These are phyloP conservation scores for Rhododendron ferrugineum DNA, from an alignment of 148 eudicot genomes.

Conservation along the genomic window DNA sequence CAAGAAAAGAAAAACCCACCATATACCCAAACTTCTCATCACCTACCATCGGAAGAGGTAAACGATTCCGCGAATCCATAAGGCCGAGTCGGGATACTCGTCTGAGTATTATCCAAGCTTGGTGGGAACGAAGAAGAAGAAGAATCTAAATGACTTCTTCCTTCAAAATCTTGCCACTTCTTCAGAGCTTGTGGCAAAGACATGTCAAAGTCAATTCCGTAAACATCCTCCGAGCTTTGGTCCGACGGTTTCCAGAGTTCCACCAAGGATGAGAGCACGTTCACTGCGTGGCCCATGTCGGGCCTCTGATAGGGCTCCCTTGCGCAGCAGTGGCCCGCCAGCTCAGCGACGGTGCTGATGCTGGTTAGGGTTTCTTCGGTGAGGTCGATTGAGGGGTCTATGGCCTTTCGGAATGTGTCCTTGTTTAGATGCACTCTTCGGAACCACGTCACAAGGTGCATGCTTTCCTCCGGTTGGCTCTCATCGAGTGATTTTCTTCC, in stretches of 20 bases:
- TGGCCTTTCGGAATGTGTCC: constrained; percentile 78
- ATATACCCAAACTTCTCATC: constrained; percentile 14
- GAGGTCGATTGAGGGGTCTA: constrained; percentile 69
- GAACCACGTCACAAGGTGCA: constrained; percentile 98
- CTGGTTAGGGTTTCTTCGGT: constrained; percentile 70
- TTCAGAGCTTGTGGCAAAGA: constrained; percentile 91
- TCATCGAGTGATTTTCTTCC: constrained; percentile 91
- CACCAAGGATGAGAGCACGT: constrained; percentile 78
- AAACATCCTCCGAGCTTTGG: constrained; percentile 53
- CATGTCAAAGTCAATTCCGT: constrained; percentile 87
- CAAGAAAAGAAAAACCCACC: not conserved
- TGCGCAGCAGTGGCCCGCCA: constrained; percentile 93
- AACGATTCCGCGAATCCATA: constrained; percentile 90
- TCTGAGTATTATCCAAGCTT: constrained; percentile 70
- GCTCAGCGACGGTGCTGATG: constrained; percentile 81
- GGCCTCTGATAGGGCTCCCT: constrained; percentile 95
- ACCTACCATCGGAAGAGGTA: constrained; percentile 84
- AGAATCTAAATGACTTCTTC: constrained; percentile 51
- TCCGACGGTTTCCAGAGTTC: constrained; percentile 86
- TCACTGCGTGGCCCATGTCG: constrained; percentile 92
- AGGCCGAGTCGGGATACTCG: constrained; percentile 80
- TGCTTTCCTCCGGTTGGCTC: constrained; percentile 90
- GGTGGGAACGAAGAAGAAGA: constrained; percentile 58
- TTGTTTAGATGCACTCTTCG: constrained; percentile 81
- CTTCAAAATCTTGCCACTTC: constrained; percentile 89